phyloP scores from a whole-genome alignment of 2,329 filamentous ascomycete species.

The Knufia petricola region DNA sequence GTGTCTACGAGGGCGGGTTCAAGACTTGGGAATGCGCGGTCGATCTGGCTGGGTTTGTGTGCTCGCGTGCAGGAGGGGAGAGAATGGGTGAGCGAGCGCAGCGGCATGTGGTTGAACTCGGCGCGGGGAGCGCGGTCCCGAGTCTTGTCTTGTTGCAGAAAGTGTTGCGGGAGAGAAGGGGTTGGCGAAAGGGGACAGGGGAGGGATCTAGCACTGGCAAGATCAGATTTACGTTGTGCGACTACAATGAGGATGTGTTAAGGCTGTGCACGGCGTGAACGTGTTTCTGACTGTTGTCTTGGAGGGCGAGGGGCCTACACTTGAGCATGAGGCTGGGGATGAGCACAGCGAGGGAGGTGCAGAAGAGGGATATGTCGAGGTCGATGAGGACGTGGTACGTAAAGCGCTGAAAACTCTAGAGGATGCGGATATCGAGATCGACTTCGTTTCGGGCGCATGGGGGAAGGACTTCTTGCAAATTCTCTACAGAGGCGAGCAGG shows the following conservation, averaged over 20 bases:
- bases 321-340: constrained; percentile 10
- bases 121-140: constrained; percentile 55
- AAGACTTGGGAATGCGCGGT: constrained; percentile 60
- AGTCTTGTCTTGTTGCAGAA: constrained; percentile 46
- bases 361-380: constrained; percentile 30
- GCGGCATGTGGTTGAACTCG: constrained; percentile 42
- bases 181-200: constrained; percentile 22
- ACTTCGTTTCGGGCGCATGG: constrained; percentile 53
- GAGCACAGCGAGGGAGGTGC: too few species aligned
- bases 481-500: constrained; percentile 21
- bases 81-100: constrained; percentile 28
- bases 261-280: constrained; percentile 54
- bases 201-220: too few species aligned
- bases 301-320: constrained; percentile 8
- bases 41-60: constrained; percentile 41
- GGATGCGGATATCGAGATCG: constrained; percentile 37
- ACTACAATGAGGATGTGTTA: constrained; percentile 53
- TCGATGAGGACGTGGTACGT: constrained; percentile 34
- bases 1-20: constrained; percentile 58
- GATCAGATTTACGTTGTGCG: constrained; percentile 47
- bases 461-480: constrained; percentile 39
- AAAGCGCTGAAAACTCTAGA: constrained; percentile 38
- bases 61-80: too few species aligned
- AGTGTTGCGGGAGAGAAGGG: constrained; percentile 29
- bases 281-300: constrained; percentile 47